Evolutionary conservation across 371 early-diverging fungal species (phyloP).

Genomic region (Apophysomyces trapeziformis): DNA sequence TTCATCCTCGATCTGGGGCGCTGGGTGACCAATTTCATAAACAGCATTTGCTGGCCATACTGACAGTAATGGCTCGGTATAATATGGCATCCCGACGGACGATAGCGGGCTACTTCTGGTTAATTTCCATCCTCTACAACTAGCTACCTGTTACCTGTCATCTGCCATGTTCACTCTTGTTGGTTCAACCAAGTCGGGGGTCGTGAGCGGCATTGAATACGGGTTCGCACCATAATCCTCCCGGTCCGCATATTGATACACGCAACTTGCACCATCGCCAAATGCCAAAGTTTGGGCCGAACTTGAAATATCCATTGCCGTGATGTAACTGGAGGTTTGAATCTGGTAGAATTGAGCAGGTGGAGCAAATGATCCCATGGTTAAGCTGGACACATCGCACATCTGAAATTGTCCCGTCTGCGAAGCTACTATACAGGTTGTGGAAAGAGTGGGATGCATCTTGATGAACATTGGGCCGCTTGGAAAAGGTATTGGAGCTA

Average conservation of each 20-base stretch:
- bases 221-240: slow-evolving; percentile 68
- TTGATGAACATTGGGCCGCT: slow-evolving; percentile 71
- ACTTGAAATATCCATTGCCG: slow-evolving; percentile 73
- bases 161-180: slow-evolving; percentile 59
- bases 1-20: slow-evolving; percentile 73
- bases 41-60: slow-evolving; percentile 69
- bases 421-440: slow-evolving; percentile 70
- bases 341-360: slow-evolving; percentile 73
- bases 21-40: slow-evolving; percentile 71
- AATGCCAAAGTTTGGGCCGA: slow-evolving; percentile 77
- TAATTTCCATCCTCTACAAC: background rate
- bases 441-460: slow-evolving; percentile 76
- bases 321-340: slow-evolving; percentile 67
- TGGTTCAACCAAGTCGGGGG: slow-evolving; percentile 58
- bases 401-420: slow-evolving; percentile 77
- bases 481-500: slow-evolving; percentile 77
- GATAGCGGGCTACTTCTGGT: slow-evolving; percentile 63
- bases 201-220: slow-evolving; percentile 67
- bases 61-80: slow-evolving; percentile 74
- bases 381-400: slow-evolving; percentile 67
- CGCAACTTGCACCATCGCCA: slow-evolving; percentile 71
- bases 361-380: slow-evolving; percentile 51
- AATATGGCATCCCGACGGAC: slow-evolving; percentile 80
- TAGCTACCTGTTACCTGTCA: slow-evolving; percentile 39
- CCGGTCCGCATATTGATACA: slow-evolving; percentile 73